Conservation (phyloP, 2,329 filamentous ascomycete genomes). For the Colletotrichum coccodes region DNA sequence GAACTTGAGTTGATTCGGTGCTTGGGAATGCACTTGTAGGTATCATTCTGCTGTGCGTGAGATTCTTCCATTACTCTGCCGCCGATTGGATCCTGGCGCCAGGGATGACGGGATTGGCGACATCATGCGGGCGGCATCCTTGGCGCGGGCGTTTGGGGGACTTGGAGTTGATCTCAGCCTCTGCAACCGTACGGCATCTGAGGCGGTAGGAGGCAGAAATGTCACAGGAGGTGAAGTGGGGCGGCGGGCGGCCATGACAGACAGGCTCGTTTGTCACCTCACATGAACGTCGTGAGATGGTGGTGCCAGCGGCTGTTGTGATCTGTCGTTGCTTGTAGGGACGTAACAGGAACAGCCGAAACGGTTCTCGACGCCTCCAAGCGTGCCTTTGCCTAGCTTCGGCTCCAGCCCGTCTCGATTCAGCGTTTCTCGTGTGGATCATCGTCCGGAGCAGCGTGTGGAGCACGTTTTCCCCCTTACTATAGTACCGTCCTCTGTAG, state of each 20-base stretch:
- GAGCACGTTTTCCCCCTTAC: not conserved
- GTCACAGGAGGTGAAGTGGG: not conserved
- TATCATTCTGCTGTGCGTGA: not conserved
- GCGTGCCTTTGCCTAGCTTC: not conserved
- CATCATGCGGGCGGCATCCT: constrained; percentile 30
- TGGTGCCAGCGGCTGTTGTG: constrained; percentile 25
- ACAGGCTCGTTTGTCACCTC: constrained; percentile 8
- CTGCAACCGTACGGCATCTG: not conserved
- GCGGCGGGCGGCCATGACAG: constrained; percentile 11
- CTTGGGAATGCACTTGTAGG: constrained; percentile 4
- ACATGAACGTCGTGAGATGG: constrained; percentile 28
- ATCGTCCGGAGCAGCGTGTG: constrained; percentile 1
- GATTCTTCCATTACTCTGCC: constrained; percentile 5
- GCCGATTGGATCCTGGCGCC: constrained; percentile 21
- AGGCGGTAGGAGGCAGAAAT: not conserved
- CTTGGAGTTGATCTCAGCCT: constrained; percentile 7
- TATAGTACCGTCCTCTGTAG: not conserved
- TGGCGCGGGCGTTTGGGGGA: constrained; percentile 31
- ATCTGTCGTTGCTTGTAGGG: constrained; percentile 2
- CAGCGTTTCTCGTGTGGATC: not conserved
- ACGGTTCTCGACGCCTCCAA: constrained; percentile 7
- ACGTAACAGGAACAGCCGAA: not conserved
- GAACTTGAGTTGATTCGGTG: constrained; percentile 9
- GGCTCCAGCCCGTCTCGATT: constrained; percentile 2
- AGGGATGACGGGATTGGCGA: constrained; percentile 28